phyloP scores from a whole-genome alignment of 495 filamentous ascomycete species.

The Aspergillus baeticus region DNA sequence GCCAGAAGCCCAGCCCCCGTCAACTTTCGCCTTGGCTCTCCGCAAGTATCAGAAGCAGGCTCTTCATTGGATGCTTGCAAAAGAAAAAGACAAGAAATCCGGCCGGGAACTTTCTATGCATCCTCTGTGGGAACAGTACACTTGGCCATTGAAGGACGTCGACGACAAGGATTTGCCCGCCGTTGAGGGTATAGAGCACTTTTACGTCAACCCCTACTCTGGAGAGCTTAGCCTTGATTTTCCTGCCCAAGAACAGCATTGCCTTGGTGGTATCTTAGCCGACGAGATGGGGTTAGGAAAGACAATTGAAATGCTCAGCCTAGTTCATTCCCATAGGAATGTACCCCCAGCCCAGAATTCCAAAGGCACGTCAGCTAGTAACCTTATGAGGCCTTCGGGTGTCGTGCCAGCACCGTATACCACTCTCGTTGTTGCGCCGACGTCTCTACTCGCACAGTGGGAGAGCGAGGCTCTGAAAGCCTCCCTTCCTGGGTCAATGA shows the following conservation, averaged over 20 bases:
- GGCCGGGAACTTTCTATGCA: conserved; percentile 80
- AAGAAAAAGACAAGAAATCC: conserved; percentile 76
- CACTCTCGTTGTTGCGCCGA: conserved; percentile 91
- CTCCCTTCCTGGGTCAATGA: conserved; percentile 76
- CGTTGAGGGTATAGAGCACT: conserved; percentile 62
- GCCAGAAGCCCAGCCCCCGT: conserved; percentile 76
- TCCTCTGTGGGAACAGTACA: conserved; percentile 95
- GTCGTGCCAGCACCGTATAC: conserved; percentile 77
- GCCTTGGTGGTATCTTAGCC: conserved; percentile 87
- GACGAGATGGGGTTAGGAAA: conserved; percentile 94
- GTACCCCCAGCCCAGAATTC: conserved; percentile 49
- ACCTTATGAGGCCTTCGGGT: conserved; percentile 52
- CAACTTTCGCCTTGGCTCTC: conserved; percentile 77
- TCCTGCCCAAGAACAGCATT: conserved; percentile 90
- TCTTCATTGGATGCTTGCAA: conserved; percentile 90
- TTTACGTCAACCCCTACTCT: conserved; percentile 96
- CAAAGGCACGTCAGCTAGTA: conserved; percentile 45
- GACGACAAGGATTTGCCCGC: conserved; percentile 72
- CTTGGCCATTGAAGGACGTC: conserved; percentile 83
- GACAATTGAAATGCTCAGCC: conserved; percentile 95
- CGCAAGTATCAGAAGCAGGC: conserved; percentile 96
- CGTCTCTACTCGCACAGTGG: conserved; percentile 93
- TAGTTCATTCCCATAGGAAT: conserved; percentile 76
- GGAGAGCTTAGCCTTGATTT: conserved; percentile 93
- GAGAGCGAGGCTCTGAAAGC: conserved; percentile 91